Evolutionary conservation across 2,329 filamentous ascomycete species (phyloP), one percentile per base, ranked within the genome.

Genomic region (Trichoderma pleuroti): DNA sequence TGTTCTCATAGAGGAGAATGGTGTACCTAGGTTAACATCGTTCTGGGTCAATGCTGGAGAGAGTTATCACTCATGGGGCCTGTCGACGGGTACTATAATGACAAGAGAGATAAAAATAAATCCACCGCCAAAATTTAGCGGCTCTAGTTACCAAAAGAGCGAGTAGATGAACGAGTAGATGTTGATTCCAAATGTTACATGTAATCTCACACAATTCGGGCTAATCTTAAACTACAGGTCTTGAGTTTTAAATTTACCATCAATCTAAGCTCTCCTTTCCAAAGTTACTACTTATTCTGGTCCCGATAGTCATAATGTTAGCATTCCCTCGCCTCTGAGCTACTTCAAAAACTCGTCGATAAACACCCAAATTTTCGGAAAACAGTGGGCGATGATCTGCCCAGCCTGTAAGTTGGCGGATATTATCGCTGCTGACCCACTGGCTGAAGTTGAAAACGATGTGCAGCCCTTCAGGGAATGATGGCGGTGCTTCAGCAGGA

Each of bases 341-440:
- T 24, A 39, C 78, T 59, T 84, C 82, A 67, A 82, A 84, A 0
- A 81, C 80, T 21, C 77, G 46, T 14, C 82, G 78, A 71, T 84
- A 81, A 2, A 77, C 76, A 6, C 76, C 73, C 11, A 82, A 21
- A 0, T 77, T 77, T 66, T 83, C 78, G 1, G 79, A 77, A 57
- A 84, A 83, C 21, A 82, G 72, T 26, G 74, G 71, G 42, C 81
- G 75, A 30, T 71, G 76, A 21, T 84, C 83, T 1, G 66, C 74
- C 83, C 83, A 85, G 0, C 81, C 81, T 7, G 81, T 83, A 46
- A 82, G 32, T 16, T 61, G 71, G 16, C 83, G 74, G 11, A 84
- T 77, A 73, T 82, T 84, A 0, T 79, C 75, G n/a, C 82, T 83
- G 18, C 79, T 77, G 0, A 83, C 80, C 82, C 82, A 84, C 73